Evolutionary conservation across 768 basidiomycete genomes (phyloP), one percentile per base, ranked within the genome.

Genomic region (Pulveroboletus sp.): DNA sequence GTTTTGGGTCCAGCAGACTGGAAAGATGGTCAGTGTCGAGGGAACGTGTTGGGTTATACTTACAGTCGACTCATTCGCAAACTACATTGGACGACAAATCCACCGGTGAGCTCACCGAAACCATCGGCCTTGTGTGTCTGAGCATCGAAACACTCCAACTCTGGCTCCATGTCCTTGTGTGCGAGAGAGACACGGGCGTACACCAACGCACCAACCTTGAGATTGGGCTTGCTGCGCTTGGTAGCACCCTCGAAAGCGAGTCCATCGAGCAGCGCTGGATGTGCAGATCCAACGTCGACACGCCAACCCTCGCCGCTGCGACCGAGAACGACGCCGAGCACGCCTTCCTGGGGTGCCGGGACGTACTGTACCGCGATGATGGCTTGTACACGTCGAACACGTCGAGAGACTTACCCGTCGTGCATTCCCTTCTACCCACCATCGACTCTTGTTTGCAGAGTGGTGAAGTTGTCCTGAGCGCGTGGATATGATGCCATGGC

Each of bases 101-200:
- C 95, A 8, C 85, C 89, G 55, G 90, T 93, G 32, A 99, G 76
- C 57, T 94, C 94, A 2, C 97, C 97, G 58, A 90, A 97, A 0
- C 93, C 95, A 51, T 91, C 90, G 1, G 93, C 73, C 68, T 97
- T 98, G 54, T 82, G 85, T 21, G 90, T 92, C 58, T 93, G 87
- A 2, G 92, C 90, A 61, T 97, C 91, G 59, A 97, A 91, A 65
- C 97, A 99, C 63, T 97, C 93, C 9, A 99, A 73, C 62, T 99
- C 97, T 1, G 97, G 94, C 46, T 99, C 97, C 90, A 97, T 94
- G 66, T 98, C 94, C 61, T 93, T 90, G 62, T 94, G 92, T 6
- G 97, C 94, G 19, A 95, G 73, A 13, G 93, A 93, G 25, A 99
- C 85, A 21, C 94, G 82, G 1, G 93, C 93, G 65, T 95, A 98